Conservation (phyloP, 2,329 filamentous ascomycete species). For the Penicillium hordei region DNA sequence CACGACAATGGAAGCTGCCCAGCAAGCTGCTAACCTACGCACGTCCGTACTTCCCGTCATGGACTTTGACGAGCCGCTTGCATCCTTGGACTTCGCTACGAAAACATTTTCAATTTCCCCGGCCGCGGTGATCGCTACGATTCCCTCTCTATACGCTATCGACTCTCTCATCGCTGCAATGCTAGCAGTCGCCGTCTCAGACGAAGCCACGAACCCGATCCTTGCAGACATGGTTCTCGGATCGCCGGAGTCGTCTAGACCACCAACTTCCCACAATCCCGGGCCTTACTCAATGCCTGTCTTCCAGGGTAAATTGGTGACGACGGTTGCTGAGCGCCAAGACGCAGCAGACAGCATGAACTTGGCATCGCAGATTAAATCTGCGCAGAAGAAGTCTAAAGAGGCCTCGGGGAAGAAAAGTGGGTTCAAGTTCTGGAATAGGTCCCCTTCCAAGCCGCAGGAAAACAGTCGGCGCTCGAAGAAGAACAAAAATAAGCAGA, state of each 20-base stretch:
- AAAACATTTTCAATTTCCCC: conserved; percentile 44
- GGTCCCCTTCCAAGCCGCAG: neutral
- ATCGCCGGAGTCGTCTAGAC: conserved; percentile 16
- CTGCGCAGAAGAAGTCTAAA: conserved; percentile 21
- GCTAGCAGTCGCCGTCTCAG: conserved; percentile 46
- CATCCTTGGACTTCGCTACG: conserved; percentile 45
- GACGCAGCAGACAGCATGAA: conserved; percentile 41
- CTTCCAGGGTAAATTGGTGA: conserved; percentile 34
- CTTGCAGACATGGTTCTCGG: conserved; percentile 39
- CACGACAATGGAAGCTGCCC: conserved; percentile 36
- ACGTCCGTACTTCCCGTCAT: conserved; percentile 43
- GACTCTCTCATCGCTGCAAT: conserved; percentile 50
- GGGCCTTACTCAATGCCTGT: conserved; percentile 15
- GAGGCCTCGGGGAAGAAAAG: conserved; percentile 11
- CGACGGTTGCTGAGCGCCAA: conserved; percentile 45
- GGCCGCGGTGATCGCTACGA: conserved; percentile 39
- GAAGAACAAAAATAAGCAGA: conserved; percentile 31
- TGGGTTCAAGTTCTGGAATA: conserved; percentile 22
- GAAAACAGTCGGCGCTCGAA: conserved; percentile 4
- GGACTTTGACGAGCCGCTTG: conserved; percentile 42
- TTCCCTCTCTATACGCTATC: conserved; percentile 50
- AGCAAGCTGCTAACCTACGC: conserved; percentile 34
- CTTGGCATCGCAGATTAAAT: conserved; percentile 37
- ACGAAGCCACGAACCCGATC: conserved; percentile 41
- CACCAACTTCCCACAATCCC: conserved; percentile 6